These are phyloP conservation scores for Chytriomyces hyalinus DNA, from an alignment of 192 early-diverging fungal genomes.

Conservation along the genomic window DNA sequence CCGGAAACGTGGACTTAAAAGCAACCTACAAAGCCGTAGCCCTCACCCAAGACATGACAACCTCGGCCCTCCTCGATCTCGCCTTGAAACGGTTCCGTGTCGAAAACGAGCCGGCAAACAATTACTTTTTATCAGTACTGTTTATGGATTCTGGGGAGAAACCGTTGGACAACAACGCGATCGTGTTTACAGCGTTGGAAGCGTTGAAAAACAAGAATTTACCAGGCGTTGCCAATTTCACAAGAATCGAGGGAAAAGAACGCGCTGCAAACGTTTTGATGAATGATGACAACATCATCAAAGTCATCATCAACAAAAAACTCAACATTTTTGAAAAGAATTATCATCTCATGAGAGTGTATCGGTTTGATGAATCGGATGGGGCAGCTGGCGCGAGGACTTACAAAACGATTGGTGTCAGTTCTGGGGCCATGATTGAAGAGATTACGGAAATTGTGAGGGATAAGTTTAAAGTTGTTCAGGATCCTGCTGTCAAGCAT, in stretches of 20 bases:
- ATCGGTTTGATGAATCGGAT: conserved; percentile 39
- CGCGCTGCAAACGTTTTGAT: conserved; percentile 33
- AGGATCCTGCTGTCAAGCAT: conserved; percentile 20
- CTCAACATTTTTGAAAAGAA: conserved; percentile 56
- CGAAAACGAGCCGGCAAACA: conserved; percentile 32
- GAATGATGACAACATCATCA: conserved; percentile 60
- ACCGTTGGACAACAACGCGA: conserved; percentile 39
- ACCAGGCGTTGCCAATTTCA: conserved; percentile 46
- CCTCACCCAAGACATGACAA: conserved; percentile 47
- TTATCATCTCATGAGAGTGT: conserved; percentile 49
- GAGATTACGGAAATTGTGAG: conserved; percentile 47
- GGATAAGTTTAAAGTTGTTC: conserved; percentile 53
- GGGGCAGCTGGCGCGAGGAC: conserved; percentile 42
- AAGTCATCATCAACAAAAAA: conserved; percentile 59
- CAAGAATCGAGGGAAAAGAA: conserved; percentile 19
- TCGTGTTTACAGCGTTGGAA: conserved; percentile 46
- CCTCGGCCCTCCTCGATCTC: conserved; percentile 39
- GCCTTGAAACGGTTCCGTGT: conserved; percentile 51
- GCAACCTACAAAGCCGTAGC: conserved; percentile 58
- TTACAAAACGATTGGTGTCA: conserved; percentile 57
- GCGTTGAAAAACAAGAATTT: conserved; percentile 45
- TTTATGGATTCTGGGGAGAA: conserved; percentile 54
- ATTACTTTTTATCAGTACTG: conserved; percentile 52
- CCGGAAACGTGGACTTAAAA: conserved; percentile 58
- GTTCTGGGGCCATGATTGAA: conserved; percentile 38